phyloP scores from a whole-genome alignment of 805 yeast species.

The Yarrowia sp. region DNA sequence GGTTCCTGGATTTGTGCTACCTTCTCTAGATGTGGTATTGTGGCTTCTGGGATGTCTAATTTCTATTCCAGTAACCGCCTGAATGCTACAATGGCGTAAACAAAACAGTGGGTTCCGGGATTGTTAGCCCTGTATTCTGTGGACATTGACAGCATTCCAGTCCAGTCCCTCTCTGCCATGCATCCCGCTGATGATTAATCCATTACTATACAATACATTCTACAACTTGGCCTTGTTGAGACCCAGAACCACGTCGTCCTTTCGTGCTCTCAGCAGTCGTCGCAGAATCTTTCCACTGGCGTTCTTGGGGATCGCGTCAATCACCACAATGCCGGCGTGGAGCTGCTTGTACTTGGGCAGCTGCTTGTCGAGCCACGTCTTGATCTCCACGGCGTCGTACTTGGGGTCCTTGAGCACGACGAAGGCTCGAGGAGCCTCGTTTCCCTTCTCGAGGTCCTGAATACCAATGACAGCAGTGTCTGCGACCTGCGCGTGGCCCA shows the following conservation, averaged over 20 bases:
- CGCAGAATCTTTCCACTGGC: conserved; percentile 91
- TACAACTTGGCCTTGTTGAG: conserved; percentile 21
- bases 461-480: conserved; percentile 35
- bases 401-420: conserved; percentile 30
- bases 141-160: too few species aligned
- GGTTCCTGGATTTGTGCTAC: too few species aligned
- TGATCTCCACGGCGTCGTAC: conserved; percentile 24
- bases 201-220: too few species aligned
- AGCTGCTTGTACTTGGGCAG: conserved; percentile 37
- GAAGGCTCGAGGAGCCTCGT: conserved; percentile 35
- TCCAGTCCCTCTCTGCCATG: too few species aligned
- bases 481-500: conserved; percentile 32
- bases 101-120: too few species aligned
- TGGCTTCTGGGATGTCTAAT: too few species aligned
- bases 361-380: conserved; percentile 33
- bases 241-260: conserved; percentile 31
- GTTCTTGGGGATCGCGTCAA: conserved; percentile 83
- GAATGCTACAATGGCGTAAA: too few species aligned
- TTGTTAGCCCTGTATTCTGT: too few species aligned
- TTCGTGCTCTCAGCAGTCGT: conserved; percentile 70
- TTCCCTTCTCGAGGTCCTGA: conserved; percentile 38
- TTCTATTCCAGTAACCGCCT: too few species aligned
- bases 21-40: too few species aligned
- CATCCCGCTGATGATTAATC: too few species aligned
- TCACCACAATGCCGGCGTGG: conserved; percentile 51